Evolutionary conservation across 495 filamentous ascomycete genomes (phyloP).

Genomic region (Penicillium samsonianum): DNA sequence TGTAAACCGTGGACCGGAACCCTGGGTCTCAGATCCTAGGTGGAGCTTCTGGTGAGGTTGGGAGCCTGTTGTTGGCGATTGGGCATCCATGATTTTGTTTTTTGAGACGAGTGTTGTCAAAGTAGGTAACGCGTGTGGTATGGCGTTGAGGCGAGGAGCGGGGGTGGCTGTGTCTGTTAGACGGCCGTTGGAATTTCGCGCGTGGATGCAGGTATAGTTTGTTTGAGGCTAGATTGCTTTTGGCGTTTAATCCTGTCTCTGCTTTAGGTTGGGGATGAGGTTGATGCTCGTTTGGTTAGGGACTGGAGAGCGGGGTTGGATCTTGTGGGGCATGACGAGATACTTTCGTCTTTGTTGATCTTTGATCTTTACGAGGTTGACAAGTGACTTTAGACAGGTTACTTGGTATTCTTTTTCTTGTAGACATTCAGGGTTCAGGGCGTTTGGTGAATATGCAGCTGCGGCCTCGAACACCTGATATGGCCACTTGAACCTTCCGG

Average conservation of each 20-base stretch:
- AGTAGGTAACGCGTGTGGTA: neutral
- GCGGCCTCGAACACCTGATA: neutral
- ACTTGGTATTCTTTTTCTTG: neutral
- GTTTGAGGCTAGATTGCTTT: neutral
- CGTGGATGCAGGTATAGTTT: neutral
- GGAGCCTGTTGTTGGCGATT: slow-evolving; percentile 24
- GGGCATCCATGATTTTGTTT: slow-evolving; percentile 32
- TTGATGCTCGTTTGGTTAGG: slow-evolving; percentile 5
- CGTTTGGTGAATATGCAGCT: neutral
- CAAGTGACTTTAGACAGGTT: neutral
- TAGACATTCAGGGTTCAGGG: neutral
- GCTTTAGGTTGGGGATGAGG: slow-evolving; percentile 13
- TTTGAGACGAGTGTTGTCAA: neutral
- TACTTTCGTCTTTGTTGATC: slow-evolving; percentile 7
- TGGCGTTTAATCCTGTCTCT: neutral
- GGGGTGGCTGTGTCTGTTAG: neutral
- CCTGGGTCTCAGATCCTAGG: slow-evolving; percentile 7
- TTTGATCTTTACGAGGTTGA: neutral
- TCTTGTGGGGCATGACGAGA: slow-evolving; percentile 15
- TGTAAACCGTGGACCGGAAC: neutral
- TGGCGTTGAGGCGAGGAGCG: neutral
- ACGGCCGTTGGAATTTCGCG: neutral
- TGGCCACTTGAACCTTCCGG: neutral
- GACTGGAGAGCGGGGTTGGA: slow-evolving; percentile 15
- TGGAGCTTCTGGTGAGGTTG: slow-evolving; percentile 16